Evolutionary conservation across 208 protist species (phyloP), one percentile per base, ranked within the genome.

Genomic region (Acanthamoeba healyi): DNA sequence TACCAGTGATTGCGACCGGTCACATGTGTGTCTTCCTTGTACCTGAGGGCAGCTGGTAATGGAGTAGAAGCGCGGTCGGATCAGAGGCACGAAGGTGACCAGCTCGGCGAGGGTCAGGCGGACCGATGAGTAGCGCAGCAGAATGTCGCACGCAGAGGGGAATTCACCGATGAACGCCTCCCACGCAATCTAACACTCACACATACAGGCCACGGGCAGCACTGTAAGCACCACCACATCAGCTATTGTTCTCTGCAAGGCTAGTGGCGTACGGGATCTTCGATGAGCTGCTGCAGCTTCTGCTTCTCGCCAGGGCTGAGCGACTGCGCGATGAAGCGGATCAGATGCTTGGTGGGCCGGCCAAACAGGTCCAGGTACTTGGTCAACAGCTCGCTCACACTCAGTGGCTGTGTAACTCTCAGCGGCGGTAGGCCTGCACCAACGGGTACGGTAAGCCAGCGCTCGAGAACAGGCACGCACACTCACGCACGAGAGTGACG

Each of bases 281-380:
- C 56, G 34, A 70, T 42, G 61, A 91, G 15, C 32, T 61, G 46
- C 9, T 24, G 22, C 14, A 91, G 84, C 54, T 72, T 91, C 32
- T 32, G 4, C 12, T 44, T 65, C 61, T 91, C 84, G 22, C 24
- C 34, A 6, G 38, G 38, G 26, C n/a, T 70, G 26, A 91, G 54
- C 14, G 44, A 91, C 10, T 70, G 15, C n/a, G 51, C 54, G n/a
- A 91, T 70, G 54, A 74, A 91, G 34, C 61, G 84, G 19, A 91
- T 32, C 17, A 91, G 84, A 12, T 91, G 54, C 84, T 91, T 91
- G 29, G 46, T 44, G 26, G 84, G 84, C 1, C 84, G 51, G 9
- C 84, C 84, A n/a, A 91, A 91, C 51, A 91, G 54, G 42, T 91
- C 84, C 29, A 91, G 84, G 17, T 91, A 91, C 29, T 91, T 72